Base-by-base conservation (phyloP, 2,329 filamentous ascomycete species). In the Herpotrichia juniperi region DNA sequence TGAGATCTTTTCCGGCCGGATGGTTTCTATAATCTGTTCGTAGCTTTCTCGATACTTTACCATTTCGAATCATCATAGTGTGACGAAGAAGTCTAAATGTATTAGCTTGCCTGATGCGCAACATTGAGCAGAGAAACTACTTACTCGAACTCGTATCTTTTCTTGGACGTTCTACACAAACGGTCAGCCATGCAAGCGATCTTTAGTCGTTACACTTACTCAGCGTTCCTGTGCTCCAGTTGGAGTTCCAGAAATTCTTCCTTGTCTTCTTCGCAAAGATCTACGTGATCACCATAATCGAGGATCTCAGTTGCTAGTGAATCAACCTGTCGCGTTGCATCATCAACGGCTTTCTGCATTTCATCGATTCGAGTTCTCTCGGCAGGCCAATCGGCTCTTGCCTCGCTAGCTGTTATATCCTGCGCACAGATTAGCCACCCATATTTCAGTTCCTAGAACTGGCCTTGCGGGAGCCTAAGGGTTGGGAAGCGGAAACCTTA, bases 1-100 rank as follows among this genome's bases (percentile, higher is more conserved):
- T 61, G 25, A 77, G 53, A 1, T 53, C 34, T 21, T 55, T 58
- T 6, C 42, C 60, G 0, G 60, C 54, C 1, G 72, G 51, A 8
- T 60, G 51, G 12, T 55, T 40, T 6, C 45, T 24, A 48, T 80
- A 79, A 1, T 58, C 40, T 0, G 42, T 30, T 0, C 35, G 44
- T 6, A 81, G 66, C 2, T 61, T 35, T 1, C 42, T 19, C 1
- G 57, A 61, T 4, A 81, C 64, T 12, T 63, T 63, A 0, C 43
- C 52, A 48, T 80, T 81, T 1, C 79, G 75, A 7, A 61, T 70
- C 3, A 51, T 59, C 8, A 81, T 65, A 0, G 79, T 56, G 39
- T 71, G 73, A 4, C 54, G 14, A n/a, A 64, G 61, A 1, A 77
- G 62, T 24, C 72, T 76, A 46, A 9, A 40, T 8, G 8, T 6